Evolutionary conservation across 2,329 filamentous ascomycete species (phyloP), one percentile per base, ranked within the genome.

Genomic region (Trichoderma cornu-damae): DNA sequence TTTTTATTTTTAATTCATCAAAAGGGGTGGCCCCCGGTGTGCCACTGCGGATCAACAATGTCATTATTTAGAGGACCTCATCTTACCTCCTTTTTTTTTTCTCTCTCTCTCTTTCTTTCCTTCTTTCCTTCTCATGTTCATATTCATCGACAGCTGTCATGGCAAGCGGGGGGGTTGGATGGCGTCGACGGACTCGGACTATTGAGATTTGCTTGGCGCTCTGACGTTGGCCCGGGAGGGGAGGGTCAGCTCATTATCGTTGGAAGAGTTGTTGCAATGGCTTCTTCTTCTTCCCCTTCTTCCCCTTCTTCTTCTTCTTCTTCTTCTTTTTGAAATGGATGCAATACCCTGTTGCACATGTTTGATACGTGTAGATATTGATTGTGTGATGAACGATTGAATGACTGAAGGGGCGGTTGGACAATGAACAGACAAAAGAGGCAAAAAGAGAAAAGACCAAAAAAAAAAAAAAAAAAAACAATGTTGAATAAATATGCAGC

Each of bases 91-190:
- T 47, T 12, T 46, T 22, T 52, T n/a, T 26, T 30, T 16, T 59
- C 43, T 11, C 11, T 34, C 11, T 42, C 35, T 51, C 28, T 52
- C 30, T 43, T 40, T 34, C 28, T 58, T n/a, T n/a, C n/a, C n/a
- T n/a, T n/a, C n/a, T 37, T 51, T 46, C 32, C 52, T 18, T 40
- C 11, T 30, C 28, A 11, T 35, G 47, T 57, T 53, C 35, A 38
- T 54, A 46, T 52, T 28, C 58, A 56, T 52, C 37, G 16, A 55
- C 9, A n/a, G 35, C 12, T 24, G 37, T 50, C 38, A 35, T 28
- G 57, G 44, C 32, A 24, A 35, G 40, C 42, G 26, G 61, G 61
- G 61, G 61, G 48, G 59, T 63, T 62, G 52, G n/a, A 58, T 49
- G 61, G 61, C 54, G 57, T 56, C 40, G 24, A 58, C 57, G 60